Evolutionary conservation across 2,329 filamentous ascomycete genomes (phyloP).

Genomic region (Dothideomycetes sp.): DNA sequence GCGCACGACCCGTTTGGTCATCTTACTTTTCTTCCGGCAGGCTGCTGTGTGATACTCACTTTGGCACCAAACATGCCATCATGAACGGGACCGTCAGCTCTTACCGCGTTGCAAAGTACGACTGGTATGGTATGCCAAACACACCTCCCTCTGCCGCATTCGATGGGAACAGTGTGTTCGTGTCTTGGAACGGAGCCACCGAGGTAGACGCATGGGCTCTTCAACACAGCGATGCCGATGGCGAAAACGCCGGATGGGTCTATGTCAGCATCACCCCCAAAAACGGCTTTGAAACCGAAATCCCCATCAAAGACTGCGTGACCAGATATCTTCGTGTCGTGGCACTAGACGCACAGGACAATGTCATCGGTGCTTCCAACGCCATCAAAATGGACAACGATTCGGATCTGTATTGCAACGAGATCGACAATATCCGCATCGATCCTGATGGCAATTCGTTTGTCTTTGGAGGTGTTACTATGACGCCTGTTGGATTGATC

Average conservation of each 20-base stretch:
- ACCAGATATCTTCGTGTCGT: constrained; percentile 17
- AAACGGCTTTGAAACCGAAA: constrained; percentile 19
- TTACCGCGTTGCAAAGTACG: constrained; percentile 30
- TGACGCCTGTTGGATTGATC: constrained; percentile 1
- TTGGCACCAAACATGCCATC: constrained; percentile 27
- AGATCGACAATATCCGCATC: constrained; percentile 9
- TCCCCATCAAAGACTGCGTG: neutral
- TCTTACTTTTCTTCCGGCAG: constrained; percentile 37
- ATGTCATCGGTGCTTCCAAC: constrained; percentile 14
- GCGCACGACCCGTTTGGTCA: constrained; percentile 40
- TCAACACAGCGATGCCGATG: constrained; percentile 17
- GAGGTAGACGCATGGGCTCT: constrained; percentile 38
- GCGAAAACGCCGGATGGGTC: constrained; percentile 15
- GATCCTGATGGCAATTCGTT: neutral
- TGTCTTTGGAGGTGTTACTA: neutral
- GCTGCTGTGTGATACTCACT: constrained; percentile 35
- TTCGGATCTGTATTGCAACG: constrained; percentile 1
- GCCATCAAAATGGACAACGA: neutral
- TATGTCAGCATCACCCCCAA: constrained; percentile 15
- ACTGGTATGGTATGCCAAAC: constrained; percentile 22
- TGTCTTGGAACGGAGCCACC: constrained; percentile 45
- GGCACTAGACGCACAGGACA: constrained; percentile 18
- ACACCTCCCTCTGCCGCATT: constrained; percentile 18
- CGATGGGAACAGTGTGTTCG: constrained; percentile 30
- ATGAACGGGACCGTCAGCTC: constrained; percentile 26